Conservation (phyloP, 345 rosid genomes). For the Populus nigra region DNA sequence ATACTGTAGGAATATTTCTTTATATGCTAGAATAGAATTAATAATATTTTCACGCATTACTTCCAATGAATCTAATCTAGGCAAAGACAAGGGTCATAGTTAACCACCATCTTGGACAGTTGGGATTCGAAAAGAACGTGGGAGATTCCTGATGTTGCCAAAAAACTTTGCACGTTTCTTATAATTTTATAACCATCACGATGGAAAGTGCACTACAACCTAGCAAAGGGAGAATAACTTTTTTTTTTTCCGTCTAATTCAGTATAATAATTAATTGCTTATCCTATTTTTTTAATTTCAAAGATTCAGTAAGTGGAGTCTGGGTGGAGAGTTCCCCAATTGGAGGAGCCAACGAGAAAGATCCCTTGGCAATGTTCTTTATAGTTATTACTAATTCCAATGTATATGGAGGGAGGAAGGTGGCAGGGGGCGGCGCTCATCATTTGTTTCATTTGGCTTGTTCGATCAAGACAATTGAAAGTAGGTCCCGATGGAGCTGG, state of each 20-base stretch:
- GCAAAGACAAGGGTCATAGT: not conserved
- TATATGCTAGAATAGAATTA: not conserved
- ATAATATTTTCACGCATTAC: not conserved
- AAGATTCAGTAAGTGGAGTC: conserved; percentile 22
- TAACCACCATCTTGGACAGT: not conserved
- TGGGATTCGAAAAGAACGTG: conserved; percentile 7
- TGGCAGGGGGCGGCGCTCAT: conserved; percentile 3
- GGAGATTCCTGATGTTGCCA: not conserved
- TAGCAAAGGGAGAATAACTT: not conserved
- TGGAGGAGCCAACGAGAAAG: conserved; percentile 42
- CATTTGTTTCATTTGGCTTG: conserved; percentile 24
- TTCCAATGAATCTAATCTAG: not conserved
- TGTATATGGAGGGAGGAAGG: not conserved
- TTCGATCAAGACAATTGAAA: conserved; percentile 27
- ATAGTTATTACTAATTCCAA: not conserved
- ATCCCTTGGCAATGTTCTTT: conserved; percentile 12
- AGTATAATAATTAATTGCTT: not conserved
- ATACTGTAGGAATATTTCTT: not conserved
- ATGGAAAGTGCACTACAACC: conserved; percentile 28
- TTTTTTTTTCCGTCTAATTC: not conserved
- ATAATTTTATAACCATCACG: not conserved
- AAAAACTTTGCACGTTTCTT: not conserved
- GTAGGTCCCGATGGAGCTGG: conserved; percentile 24
- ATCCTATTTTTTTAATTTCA: not conserved
- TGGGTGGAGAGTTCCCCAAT: conserved; percentile 39